phyloP scores from a whole-genome alignment of 2,329 filamentous ascomycete species.

The Penicillium janthinellum region DNA sequence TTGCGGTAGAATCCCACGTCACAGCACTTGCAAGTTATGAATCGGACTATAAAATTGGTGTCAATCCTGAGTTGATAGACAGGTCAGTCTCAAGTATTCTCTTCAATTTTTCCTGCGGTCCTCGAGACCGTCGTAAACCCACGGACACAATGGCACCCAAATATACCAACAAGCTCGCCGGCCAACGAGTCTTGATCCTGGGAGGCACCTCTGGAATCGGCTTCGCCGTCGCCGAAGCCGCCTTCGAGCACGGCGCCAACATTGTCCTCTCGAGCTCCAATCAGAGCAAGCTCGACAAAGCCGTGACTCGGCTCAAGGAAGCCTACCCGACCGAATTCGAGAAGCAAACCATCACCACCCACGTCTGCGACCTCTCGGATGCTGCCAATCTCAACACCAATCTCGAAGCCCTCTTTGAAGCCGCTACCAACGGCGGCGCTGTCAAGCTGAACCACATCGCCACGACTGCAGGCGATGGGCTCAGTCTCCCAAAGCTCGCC shows the following conservation, averaged over 20 bases:
- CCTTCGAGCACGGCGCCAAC: conserved; percentile 51
- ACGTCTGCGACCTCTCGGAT: conserved; percentile 49
- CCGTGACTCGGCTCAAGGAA: conserved; percentile 44
- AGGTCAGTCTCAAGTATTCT: background rate
- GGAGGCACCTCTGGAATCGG: conserved; percentile 58
- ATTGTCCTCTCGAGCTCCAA: conserved; percentile 54
- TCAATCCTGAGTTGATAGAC: background rate
- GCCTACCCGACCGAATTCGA: conserved; percentile 43
- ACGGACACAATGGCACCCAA: conserved; percentile 9
- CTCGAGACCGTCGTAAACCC: background rate
- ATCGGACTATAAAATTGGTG: background rate
- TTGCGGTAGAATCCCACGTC: background rate
- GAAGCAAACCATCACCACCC: conserved; percentile 41
- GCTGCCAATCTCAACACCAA: conserved; percentile 48
- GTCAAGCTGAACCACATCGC: conserved; percentile 53
- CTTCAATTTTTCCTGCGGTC: background rate
- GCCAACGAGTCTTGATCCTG: conserved; percentile 51
- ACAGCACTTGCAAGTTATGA: background rate
- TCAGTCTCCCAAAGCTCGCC: conserved; percentile 22
- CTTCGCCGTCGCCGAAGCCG: conserved; percentile 54
- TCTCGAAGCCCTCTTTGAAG: conserved; percentile 47
- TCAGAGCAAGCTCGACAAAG: conserved; percentile 40
- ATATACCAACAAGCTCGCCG: conserved; percentile 19
- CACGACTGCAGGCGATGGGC: conserved; percentile 52
- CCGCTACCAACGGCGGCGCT: conserved; percentile 27